phyloP scores from a whole-genome alignment of 768 basidiomycete species.

The Calocybe gangraenosa region DNA sequence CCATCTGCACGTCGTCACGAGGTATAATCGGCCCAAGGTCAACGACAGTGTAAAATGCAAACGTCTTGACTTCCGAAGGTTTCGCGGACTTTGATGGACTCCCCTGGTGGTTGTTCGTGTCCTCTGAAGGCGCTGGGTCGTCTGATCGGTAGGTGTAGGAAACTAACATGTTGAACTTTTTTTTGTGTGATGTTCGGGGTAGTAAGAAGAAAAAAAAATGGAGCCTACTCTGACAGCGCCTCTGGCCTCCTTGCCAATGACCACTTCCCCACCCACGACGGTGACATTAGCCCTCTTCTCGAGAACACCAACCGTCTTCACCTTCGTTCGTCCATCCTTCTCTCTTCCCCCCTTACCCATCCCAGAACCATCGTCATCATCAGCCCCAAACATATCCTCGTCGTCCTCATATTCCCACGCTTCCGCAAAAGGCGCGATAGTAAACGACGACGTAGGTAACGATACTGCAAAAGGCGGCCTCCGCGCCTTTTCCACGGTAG shows the following conservation, averaged over 20 bases:
- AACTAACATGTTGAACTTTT: constrained; percentile 89
- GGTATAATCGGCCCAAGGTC: constrained; percentile 71
- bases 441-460: constrained; percentile 73
- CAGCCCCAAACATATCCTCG: constrained; percentile 85
- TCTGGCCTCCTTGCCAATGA: constrained; percentile 73
- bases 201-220: neutral
- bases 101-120: constrained; percentile 34
- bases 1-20: constrained; percentile 43
- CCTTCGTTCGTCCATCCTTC: constrained; percentile 42
- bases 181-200: constrained; percentile 1
- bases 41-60: constrained; percentile 85
- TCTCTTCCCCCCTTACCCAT: constrained; percentile 33
- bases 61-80: constrained; percentile 75
- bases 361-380: constrained; percentile 44
- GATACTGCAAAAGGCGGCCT: constrained; percentile 77
- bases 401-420: constrained; percentile 99
- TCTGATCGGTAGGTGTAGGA: constrained; percentile 93
- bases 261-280: constrained; percentile 83
- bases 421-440: constrained; percentile 88
- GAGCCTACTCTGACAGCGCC: constrained; percentile 73
- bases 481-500: constrained; percentile 46
- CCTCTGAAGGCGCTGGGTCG: constrained; percentile 67
- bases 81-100: constrained; percentile 39
- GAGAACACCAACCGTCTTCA: constrained; percentile 71
- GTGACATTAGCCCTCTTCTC: constrained; percentile 91